phyloP scores from a whole-genome alignment of 768 basidiomycete genomes.

The Dictyophora rubrovolvata region DNA sequence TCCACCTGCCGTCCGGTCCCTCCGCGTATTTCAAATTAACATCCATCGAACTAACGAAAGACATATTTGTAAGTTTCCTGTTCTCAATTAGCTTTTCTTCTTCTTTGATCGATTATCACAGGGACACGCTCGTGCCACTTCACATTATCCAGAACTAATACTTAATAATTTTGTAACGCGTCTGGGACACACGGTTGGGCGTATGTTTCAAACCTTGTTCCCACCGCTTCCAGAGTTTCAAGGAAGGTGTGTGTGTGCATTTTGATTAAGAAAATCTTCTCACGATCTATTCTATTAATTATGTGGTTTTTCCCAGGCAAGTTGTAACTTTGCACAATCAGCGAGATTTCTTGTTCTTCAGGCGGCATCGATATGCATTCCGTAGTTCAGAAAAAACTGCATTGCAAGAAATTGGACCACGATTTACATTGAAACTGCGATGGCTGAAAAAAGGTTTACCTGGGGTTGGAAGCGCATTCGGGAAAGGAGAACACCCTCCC shows the following conservation, averaged over 20 bases:
- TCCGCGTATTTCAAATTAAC: constrained; percentile 94
- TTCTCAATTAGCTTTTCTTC: background rate
- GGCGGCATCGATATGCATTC: constrained; percentile 94
- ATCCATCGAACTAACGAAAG: constrained; percentile 73
- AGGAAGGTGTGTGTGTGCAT: constrained; percentile 31
- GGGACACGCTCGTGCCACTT: constrained; percentile 88
- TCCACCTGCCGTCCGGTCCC: constrained; percentile 85
- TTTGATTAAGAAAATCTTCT: background rate
- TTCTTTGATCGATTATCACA: constrained; percentile 20
- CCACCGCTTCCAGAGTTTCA: constrained; percentile 92
- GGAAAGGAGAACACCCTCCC: constrained; percentile 2
- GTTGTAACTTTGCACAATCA: constrained; percentile 97
- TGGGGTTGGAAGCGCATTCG: constrained; percentile 34
- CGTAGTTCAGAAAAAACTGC: constrained; percentile 83
- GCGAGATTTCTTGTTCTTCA: constrained; percentile 95
- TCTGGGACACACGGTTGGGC: constrained; percentile 85
- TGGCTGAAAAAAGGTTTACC: constrained; percentile 86
- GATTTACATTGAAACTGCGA: constrained; percentile 89
- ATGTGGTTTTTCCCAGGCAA: constrained; percentile 38
- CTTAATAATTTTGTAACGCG: constrained; percentile 91
- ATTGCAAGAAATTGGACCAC: constrained; percentile 94
- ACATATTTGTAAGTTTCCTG: constrained; percentile 63
- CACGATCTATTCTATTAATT: background rate
- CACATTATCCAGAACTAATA: constrained; percentile 91
- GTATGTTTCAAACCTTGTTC: constrained; percentile 94